phyloP scores from a whole-genome alignment of 108 stramenopile species.

The Pseudonitzschia multiseries region DNA sequence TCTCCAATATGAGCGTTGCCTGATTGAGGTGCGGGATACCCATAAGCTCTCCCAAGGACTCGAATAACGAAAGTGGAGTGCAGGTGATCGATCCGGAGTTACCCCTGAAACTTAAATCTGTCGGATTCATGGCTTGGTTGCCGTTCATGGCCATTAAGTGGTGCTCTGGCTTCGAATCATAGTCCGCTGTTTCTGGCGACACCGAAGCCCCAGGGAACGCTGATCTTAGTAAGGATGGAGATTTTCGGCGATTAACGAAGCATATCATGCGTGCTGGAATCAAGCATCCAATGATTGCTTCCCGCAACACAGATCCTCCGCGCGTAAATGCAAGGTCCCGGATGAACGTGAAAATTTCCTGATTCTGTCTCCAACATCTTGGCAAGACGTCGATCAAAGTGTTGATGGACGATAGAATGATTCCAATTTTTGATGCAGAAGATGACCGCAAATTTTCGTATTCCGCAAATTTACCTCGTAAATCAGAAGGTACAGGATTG shows the following conservation, averaged over 20 bases:
- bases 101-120: conserved; percentile 51
- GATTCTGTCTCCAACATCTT: conserved; percentile 53
- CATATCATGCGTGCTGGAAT: conserved; percentile 68
- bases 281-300: conserved; percentile 66
- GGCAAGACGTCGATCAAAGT: conserved; percentile 66
- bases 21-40: conserved; percentile 49
- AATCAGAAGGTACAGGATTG: conserved; percentile 21
- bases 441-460: conserved; percentile 21
- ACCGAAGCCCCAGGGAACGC: conserved; percentile 76
- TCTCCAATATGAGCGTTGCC: conserved; percentile 58
- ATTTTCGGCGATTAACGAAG: conserved; percentile 61
- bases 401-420: conserved; percentile 64
- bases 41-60: conserved; percentile 66
- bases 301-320: conserved; percentile 50
- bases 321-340: conserved; percentile 55
- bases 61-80: conserved; percentile 43
- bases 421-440: conserved; percentile 60
- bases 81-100: conserved; percentile 34
- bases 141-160: conserved; percentile 35
- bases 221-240: conserved; percentile 41
- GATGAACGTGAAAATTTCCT: conserved; percentile 71
- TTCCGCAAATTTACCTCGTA: conserved; percentile 20
- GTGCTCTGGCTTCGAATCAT: conserved; percentile 48
- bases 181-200: conserved; percentile 51
- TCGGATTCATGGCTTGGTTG: conserved; percentile 41